Conservation (phyloP, 2,329 filamentous ascomycete genomes). For the Claviceps spartinae region DNA sequence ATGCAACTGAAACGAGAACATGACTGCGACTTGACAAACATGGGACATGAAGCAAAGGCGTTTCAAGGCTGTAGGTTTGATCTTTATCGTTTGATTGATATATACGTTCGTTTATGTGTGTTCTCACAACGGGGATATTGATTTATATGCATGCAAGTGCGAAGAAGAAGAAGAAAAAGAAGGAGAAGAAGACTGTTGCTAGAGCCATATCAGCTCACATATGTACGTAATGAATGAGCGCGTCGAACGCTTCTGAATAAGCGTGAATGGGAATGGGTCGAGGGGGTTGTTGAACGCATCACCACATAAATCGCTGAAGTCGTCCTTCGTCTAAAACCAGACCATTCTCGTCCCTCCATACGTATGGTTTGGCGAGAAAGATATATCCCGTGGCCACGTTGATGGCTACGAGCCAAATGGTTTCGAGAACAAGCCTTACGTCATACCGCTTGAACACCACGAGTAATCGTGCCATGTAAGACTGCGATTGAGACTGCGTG, state of each 20-base stretch:
- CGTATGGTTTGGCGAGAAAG: conserved; percentile 55
- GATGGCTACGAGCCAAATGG: conserved; percentile 52
- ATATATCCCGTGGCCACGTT: conserved; percentile 56
- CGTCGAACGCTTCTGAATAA: no score
- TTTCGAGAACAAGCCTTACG: conserved; percentile 45
- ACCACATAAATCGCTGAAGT: conserved; percentile 77
- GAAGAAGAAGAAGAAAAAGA: no score
- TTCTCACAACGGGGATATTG: no score
- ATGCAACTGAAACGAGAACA: conserved; percentile 1
- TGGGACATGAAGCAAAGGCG: conserved; percentile 1
- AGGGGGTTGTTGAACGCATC: conserved; percentile 6
- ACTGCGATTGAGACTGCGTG: neutral
- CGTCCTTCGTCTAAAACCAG: conserved; percentile 38
- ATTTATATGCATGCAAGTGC: no score
- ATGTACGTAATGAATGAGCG: no score
- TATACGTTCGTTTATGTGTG: neutral
- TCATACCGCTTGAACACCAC: conserved; percentile 19
- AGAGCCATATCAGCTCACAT: no score
- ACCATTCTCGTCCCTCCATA: conserved; percentile 46
- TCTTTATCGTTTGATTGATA: neutral
- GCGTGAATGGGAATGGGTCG: no score
- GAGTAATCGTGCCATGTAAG: neutral
- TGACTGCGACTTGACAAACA: neutral
- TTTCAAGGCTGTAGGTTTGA: conserved; percentile 1
- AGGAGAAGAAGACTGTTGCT: no score